Base-by-base conservation (phyloP, 305 asterid genomes). In the Fraxinus velutina region DNA sequence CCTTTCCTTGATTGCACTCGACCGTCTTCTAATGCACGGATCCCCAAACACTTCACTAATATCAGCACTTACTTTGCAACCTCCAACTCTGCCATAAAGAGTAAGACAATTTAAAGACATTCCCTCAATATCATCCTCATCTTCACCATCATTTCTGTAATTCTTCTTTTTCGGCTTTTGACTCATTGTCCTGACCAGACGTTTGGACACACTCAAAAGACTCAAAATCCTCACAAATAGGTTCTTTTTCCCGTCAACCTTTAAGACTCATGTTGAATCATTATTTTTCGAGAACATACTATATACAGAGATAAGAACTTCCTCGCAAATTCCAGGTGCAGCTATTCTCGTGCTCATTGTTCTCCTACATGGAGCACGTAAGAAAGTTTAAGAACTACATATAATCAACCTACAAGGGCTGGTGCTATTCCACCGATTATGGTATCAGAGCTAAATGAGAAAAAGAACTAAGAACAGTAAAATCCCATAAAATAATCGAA, bases 1-100 rank as follows among this genome's bases (percentile, higher is more conserved):
- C 6, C 85, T 91, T 80, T 91, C 97, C 78, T 90, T 97, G 79
- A 91, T 90, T 4, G 91, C 88, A 84, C 88, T 92, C 2, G 93
- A 95, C 37, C 92, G 87, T 81, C 97, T 91, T 84, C 97, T 82
- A 76, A 84, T 85, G 15, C 90, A 78, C 1, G 88, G 88, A 68
- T 90, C 92, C 76, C 89, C 93, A 30, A 81, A 75, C 68, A 92
- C 95, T 75, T 92, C 98, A 6, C 92, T 88, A 22, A 87, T 92
- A 73, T 92, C 97, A 62, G 95, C 98, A 73, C 94, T 90, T 34
- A 95, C 97, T 89, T 89, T 92, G 90, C 99, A 95, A 73, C 98
- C 97, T 60, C 99, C 97, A 75, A 93, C 96, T 83, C 97, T 86
- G 19, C 93, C 89, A 29, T 91, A 92, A 32, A 95, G 85, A 29